phyloP scores from a whole-genome alignment of 2,329 filamentous ascomycete species.

The Aaosphaeria arxii region DNA sequence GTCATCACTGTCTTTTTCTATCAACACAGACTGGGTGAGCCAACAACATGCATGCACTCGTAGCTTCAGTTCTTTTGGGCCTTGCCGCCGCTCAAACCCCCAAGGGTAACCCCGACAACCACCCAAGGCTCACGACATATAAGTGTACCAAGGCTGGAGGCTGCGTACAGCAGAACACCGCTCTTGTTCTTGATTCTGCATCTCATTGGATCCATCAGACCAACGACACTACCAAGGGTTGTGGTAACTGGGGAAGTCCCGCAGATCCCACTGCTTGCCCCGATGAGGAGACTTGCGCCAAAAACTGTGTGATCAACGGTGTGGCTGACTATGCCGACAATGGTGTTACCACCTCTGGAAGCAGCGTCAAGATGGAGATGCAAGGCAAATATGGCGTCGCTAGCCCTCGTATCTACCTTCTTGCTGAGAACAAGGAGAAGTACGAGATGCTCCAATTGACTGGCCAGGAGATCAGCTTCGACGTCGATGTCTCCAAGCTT shows the following conservation, averaged over 20 bases:
- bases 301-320: constrained; percentile 57
- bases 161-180: constrained; percentile 47
- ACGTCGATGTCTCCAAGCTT: constrained; percentile 58
- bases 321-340: constrained; percentile 53
- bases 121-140: constrained; percentile 52
- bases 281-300: constrained; percentile 49
- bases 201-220: constrained; percentile 46
- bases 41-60: constrained; percentile 8
- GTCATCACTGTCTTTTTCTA: neutral
- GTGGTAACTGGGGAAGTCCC: constrained; percentile 27
- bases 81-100: constrained; percentile 28
- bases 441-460: constrained; percentile 66
- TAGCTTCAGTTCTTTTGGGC: constrained; percentile 23
- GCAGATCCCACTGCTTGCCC: constrained; percentile 47
- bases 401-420: constrained; percentile 60
- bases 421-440: constrained; percentile 55
- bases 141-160: constrained; percentile 51
- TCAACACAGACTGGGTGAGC: too few relatives aligned
- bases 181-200: constrained; percentile 51
- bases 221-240: constrained; percentile 28
- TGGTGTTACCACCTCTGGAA: constrained; percentile 51
- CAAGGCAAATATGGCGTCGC: constrained; percentile 38
- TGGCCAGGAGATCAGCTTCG: constrained; percentile 69
- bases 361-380: constrained; percentile 46
- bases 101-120: constrained; percentile 41